Conservation (phyloP, 805 yeast genomes). For the Pichia exigua region DNA sequence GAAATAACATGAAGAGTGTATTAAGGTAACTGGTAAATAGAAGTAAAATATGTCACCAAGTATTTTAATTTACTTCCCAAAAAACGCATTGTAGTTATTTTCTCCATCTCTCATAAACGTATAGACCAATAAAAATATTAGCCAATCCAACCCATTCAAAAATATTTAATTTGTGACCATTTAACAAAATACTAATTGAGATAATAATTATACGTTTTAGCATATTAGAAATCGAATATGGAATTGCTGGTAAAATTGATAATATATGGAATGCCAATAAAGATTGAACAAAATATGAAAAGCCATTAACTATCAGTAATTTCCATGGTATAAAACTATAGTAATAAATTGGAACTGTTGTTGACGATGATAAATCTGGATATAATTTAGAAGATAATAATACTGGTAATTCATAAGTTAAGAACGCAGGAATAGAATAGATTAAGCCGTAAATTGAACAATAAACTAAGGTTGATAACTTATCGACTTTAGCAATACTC, state of each 20-base stretch:
- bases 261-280: constrained; percentile 73
- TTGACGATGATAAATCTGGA: constrained; percentile 1
- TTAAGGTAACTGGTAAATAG: neutral
- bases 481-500: constrained; percentile 45
- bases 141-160: constrained; percentile 43
- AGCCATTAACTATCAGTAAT: constrained; percentile 55
- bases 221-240: constrained; percentile 81
- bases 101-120: constrained; percentile 57
- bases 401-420: constrained; percentile 49
- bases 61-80: neutral
- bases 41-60: too few species aligned
- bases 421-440: constrained; percentile 68
- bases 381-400: constrained; percentile 8
- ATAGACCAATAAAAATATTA: constrained; percentile 48
- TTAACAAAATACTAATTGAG: constrained; percentile 63
- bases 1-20: neutral
- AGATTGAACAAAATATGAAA: constrained; percentile 73
- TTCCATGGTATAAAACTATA: constrained; percentile 32
- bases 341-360: constrained; percentile 8
- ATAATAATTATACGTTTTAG: constrained; percentile 84
- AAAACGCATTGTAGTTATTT: neutral
- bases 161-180: constrained; percentile 40
- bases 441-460: constrained; percentile 67
- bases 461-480: constrained; percentile 71
- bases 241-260: constrained; percentile 74